Evolutionary conservation across 78 protist species (phyloP), one percentile per base, ranked within the genome.

Genomic region (Protostelium mycophagum): DNA sequence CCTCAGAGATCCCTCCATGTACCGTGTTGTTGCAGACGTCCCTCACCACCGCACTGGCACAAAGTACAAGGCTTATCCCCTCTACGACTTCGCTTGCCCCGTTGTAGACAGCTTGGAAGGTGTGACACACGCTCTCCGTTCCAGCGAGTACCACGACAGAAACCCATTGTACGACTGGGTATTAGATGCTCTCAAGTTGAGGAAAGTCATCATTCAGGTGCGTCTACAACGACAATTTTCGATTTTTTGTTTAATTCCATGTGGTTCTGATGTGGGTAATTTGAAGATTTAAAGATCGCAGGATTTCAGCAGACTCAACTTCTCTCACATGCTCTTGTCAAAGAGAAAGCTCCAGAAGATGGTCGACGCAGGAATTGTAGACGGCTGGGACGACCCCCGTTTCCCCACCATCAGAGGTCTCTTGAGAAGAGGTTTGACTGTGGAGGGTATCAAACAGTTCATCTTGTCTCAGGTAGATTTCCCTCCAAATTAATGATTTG

Each of bases 1-100:
- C 31, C 37, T 99, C 95, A 93, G 99, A 23, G 99, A 99, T 93
- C 99, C 99, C 35, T 94, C 96, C 35, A 25, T 98, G 63, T 99
- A 93, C 93, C 97, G 99, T 34, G 90, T 88, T 92, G 91, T 85
- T 86, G 35, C 9, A 34, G 28, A 36, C 35, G 92, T 96, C 1
- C 99, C 92, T 86, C 93, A 89, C 91, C 92, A 91, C 90, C 36
- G 88, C 9, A 91, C 94, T 28, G 97, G 98, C 34, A 83, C 38
- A 85, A 96, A 97, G 94, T 97, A 93, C 93, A 95, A 94, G 91
- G 92, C 83, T 35, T 99, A 98, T 90, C 99, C 99, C 84, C 96
- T 98, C 29, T 99, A 99, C 95, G 99, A 99, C 91, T 96, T 99
- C 63, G 98, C 99, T 5, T 97, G 99, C 91, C 99, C 99, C 5